Evolutionary conservation across 2,329 filamentous ascomycete species (phyloP).

Genomic region (Beauveria sp.): DNA sequence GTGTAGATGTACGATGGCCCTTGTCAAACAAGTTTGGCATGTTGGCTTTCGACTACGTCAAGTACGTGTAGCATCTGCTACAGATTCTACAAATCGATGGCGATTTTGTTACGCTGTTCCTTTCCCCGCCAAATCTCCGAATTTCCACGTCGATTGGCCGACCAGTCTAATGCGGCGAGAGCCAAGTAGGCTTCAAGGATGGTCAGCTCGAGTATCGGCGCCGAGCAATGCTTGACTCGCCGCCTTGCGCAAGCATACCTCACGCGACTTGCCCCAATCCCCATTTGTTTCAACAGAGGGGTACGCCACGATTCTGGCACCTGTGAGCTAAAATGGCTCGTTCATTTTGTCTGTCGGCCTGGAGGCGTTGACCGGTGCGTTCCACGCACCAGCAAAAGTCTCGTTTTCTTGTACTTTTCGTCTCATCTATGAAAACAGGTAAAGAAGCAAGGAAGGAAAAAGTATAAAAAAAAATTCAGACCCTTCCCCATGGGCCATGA

Average conservation of each 20-base stretch:
- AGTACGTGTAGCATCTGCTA: too few species aligned
- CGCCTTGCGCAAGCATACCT: neutral
- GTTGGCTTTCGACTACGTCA: too few species aligned
- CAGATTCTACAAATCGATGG: too few species aligned
- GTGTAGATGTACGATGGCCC: too few species aligned
- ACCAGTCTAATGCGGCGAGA: too few species aligned
- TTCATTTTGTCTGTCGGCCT: neutral
- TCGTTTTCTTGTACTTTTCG: neutral
- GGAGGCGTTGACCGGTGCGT: neutral
- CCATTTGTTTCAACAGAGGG: neutral
- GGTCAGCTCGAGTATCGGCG: neutral
- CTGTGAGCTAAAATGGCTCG: neutral
- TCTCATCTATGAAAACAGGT: neutral
- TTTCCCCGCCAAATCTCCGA: too few species aligned
- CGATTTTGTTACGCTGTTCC: too few species aligned
- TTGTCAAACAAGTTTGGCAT: too few species aligned
- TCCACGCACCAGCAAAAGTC: neutral
- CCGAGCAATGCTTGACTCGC: slow-evolving; percentile 4
- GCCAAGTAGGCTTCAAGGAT: neutral
- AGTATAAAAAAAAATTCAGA: neutral
- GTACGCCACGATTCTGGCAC: neutral
- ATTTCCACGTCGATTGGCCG: too few species aligned
- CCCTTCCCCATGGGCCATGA: neutral
- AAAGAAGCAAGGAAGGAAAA: neutral
- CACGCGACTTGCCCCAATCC: slow-evolving; percentile 3